Percentiles rank a stretch among this genome's conserved stretches.
Evolutionary conservation across 2,329 filamentous ascomycete genomes (phyloP).

Genomic region (Tolypocladium pustulatum): DNA sequence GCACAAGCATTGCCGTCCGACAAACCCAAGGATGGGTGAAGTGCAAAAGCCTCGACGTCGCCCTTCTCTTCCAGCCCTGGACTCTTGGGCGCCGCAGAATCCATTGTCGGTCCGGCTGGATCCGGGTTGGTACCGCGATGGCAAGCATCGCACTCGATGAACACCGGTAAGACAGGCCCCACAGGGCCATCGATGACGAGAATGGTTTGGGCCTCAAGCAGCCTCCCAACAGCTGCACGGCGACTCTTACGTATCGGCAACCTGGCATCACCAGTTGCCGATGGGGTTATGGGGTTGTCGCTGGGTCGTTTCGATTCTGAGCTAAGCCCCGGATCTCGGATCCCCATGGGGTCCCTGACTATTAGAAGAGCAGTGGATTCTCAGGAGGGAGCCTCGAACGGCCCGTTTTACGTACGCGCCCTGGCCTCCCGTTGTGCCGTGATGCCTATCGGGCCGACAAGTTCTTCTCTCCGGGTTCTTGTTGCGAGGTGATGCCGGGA

Average conservation of each 20-base stretch:
- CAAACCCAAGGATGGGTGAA: too few relatives aligned
- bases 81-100: too few relatives aligned
- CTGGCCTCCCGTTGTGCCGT: neutral
- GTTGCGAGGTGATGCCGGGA: neutral
- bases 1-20: neutral
- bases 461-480: too few relatives aligned
- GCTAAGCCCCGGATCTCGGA: too few relatives aligned
- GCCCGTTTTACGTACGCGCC: neutral
- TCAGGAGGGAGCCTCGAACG: neutral
- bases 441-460: neutral
- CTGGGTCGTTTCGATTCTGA: neutral
- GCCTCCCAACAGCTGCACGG: neutral
- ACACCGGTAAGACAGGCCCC: too few relatives aligned
- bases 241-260: neutral
- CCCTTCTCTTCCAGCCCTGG: too few relatives aligned
- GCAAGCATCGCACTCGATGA: neutral
- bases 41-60: neutral
- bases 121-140: neutral
- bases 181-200: too few relatives aligned
- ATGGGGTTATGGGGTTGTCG: neutral
- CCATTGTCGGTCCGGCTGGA: neutral
- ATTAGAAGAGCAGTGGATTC: too few relatives aligned
- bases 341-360: constrained; percentile 1
- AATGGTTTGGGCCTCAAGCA: too few relatives aligned
- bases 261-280: neutral